Conservation (phyloP, 331 rosid genomes). For the Malus hybrid region DNA sequence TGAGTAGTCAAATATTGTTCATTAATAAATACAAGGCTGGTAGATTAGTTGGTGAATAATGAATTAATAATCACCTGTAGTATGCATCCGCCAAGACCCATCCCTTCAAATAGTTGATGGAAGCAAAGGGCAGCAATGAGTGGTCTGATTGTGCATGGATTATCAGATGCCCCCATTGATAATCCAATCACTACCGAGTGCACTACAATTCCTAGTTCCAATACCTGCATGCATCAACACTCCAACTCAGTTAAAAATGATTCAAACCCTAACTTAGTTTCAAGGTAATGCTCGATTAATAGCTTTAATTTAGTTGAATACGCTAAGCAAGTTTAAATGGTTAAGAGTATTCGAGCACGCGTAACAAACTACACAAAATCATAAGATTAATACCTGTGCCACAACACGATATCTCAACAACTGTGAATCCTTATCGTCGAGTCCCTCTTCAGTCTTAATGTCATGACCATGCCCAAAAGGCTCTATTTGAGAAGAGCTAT, state of each 20-base stretch:
- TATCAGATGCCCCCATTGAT: conserved; percentile 67
- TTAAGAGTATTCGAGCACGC: background rate
- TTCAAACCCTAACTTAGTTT: background rate
- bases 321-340: background rate
- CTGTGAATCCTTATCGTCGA: background rate
- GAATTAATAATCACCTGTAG: conserved; percentile 37
- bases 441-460: background rate
- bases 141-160: conserved; percentile 63
- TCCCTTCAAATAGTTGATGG: conserved; percentile 81
- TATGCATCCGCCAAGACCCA: conserved; percentile 77
- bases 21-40: background rate
- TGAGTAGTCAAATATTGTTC: too few species aligned
- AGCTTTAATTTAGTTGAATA: background rate
- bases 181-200: conserved; percentile 82
- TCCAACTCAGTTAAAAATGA: background rate
- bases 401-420: conserved; percentile 45
- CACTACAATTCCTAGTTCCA: conserved; percentile 68
- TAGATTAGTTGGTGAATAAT: too few species aligned
- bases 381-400: conserved; percentile 33
- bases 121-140: conserved; percentile 72
- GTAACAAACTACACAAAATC: background rate
- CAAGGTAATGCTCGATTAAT: background rate
- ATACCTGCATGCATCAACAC: conserved; percentile 29
- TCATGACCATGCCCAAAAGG: background rate
- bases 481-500: background rate